Percentiles rank a stretch among this genome's conserved stretches.
Evolutionary conservation across 2,329 filamentous ascomycete genomes (phyloP).

Genomic region (Phaeosphaeriaceae sp.): DNA sequence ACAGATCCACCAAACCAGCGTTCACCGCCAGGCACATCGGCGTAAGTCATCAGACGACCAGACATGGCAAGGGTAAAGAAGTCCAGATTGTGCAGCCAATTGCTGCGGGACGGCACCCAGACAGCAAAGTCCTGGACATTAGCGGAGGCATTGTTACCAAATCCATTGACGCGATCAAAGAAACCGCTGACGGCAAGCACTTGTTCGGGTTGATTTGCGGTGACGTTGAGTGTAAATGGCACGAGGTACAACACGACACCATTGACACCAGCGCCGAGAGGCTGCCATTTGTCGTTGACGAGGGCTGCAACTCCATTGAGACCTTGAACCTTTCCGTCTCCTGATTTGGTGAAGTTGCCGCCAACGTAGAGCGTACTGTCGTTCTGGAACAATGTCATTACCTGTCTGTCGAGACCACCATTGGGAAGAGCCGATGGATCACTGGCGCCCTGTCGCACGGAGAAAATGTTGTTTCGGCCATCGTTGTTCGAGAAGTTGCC

Average conservation of each 20-base stretch:
- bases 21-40: constrained; percentile 66
- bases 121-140: constrained; percentile 79
- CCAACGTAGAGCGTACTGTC: constrained; percentile 73
- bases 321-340: constrained; percentile 65
- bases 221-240: constrained; percentile 80
- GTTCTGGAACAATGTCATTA: constrained; percentile 74
- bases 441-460: constrained; percentile 64
- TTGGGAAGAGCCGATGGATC: constrained; percentile 68
- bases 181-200: constrained; percentile 81
- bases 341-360: constrained; percentile 81
- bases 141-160: constrained; percentile 67
- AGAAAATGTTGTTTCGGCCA: constrained; percentile 75
- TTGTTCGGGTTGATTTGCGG: constrained; percentile 69
- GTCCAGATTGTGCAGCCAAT: constrained; percentile 84
- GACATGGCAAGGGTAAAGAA: constrained; percentile 69
- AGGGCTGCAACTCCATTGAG: constrained; percentile 81
- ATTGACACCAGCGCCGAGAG: constrained; percentile 86
- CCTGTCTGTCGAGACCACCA: constrained; percentile 79
- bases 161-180: constrained; percentile 76
- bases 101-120: constrained; percentile 84
- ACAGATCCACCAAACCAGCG: constrained; percentile 86
- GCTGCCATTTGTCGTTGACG: constrained; percentile 71
- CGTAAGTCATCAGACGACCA: constrained; percentile 75
- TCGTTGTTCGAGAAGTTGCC: constrained; percentile 78
- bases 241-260: constrained; percentile 79